Conservation (phyloP, 768 basidiomycete genomes). For the Cyclocybe cylindracea region DNA sequence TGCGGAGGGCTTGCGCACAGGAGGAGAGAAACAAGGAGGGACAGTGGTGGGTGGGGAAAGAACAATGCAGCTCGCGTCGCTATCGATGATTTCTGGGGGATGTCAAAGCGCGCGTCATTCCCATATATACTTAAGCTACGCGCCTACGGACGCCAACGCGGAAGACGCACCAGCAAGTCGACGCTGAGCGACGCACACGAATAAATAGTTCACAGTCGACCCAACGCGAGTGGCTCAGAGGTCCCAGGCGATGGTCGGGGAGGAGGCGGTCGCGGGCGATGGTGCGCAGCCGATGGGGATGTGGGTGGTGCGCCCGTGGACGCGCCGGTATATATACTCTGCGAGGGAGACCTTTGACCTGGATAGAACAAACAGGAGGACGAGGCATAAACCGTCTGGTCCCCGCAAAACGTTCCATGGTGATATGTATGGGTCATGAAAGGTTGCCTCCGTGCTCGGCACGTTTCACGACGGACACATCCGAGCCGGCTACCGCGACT, state of each 20-base stretch:
- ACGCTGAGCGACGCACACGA: neutral
- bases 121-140: conserved; percentile 33
- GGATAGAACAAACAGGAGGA: conserved; percentile 14
- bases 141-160: conserved; percentile 29
- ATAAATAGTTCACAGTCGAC: too few relatives aligned
- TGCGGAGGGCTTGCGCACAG: neutral
- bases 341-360: neutral
- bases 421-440: conserved; percentile 12
- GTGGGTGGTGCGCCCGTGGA: too few relatives aligned
- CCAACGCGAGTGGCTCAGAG: too few relatives aligned
- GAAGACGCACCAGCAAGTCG: conserved; percentile 34
- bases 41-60: neutral
- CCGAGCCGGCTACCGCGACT: neutral
- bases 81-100: conserved; percentile 20
- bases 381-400: conserved; percentile 10
- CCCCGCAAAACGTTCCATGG: conserved; percentile 19
- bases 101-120: conserved; percentile 33
- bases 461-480: conserved; percentile 3
- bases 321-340: neutral
- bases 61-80: conserved; percentile 19
- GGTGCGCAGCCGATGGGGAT: too few relatives aligned
- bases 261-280: too few relatives aligned
- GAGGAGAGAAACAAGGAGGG: conserved; percentile 1
- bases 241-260: too few relatives aligned
- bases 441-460: neutral